Conservation (phyloP, 352 stramenopile species). For the Thraustochytrium sp. region DNA sequence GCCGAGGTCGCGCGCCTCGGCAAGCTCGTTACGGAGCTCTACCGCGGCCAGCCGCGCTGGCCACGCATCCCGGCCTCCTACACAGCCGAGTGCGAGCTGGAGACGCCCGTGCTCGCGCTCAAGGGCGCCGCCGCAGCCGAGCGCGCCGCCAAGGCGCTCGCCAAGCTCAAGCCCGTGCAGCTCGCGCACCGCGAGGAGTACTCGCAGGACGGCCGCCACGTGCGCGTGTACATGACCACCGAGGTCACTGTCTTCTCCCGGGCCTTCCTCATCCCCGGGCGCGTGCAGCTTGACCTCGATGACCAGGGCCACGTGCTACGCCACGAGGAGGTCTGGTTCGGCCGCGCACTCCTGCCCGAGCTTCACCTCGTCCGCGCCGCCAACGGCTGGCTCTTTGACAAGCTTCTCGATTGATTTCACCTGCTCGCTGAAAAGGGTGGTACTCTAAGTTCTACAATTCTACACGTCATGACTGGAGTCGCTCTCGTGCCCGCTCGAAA, state of each 20-base stretch:
- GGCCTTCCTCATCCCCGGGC: not conserved
- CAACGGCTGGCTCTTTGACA: not conserved
- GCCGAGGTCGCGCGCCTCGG: not conserved
- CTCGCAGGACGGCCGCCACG: not conserved
- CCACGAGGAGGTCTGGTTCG: not conserved
- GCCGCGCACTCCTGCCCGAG: not conserved
- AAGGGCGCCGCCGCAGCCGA: not conserved
- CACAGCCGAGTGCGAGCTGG: not conserved
- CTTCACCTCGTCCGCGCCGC: not conserved
- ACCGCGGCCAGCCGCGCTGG: not conserved
- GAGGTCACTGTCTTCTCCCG: not conserved
- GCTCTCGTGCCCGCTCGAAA: too few relatives aligned
- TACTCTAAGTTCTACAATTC: too few relatives aligned
- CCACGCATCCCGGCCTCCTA: not conserved
- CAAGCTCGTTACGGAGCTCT: not conserved
- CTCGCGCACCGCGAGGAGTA: conserved; percentile 9
- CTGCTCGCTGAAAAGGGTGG: too few relatives aligned
- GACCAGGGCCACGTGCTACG: not conserved
- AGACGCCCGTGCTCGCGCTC: not conserved
- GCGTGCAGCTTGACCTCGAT: not conserved
- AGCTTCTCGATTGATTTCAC: too few relatives aligned
- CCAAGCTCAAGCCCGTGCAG: not conserved
- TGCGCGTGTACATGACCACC: not conserved
- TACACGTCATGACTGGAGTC: too few relatives aligned
- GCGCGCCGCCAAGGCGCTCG: not conserved